phyloP scores from a whole-genome alignment of 768 basidiomycete species.

The Rhodosporidiobolus sp. region DNA sequence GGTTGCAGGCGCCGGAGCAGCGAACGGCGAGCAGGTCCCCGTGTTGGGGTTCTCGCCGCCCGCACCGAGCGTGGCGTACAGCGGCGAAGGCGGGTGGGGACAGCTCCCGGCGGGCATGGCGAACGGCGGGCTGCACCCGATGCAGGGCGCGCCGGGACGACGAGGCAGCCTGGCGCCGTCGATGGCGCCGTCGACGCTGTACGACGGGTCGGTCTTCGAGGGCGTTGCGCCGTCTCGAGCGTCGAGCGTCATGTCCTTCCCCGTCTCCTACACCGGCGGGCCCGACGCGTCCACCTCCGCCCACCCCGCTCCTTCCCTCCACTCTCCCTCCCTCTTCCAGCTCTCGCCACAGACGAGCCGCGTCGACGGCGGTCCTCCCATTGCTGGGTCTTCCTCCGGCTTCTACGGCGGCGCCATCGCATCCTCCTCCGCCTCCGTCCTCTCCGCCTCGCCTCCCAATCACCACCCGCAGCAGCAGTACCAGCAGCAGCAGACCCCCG shows the following conservation, averaged over 20 bases:
- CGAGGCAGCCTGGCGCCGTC: conserved; percentile 32
- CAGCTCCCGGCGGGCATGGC: no score
- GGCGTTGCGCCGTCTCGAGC: conserved; percentile 41
- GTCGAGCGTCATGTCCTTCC: conserved; percentile 41
- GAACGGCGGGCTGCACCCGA: conserved; percentile 13
- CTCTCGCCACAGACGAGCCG: conserved; percentile 33
- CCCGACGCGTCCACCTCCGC: conserved; percentile 1
- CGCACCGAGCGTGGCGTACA: conserved; percentile 7
- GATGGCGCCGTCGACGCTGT: conserved; percentile 44
- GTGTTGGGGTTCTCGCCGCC: conserved; percentile 16
- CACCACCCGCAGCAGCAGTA: neutral
- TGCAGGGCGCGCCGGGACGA: conserved; percentile 1
- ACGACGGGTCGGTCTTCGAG: conserved; percentile 48
- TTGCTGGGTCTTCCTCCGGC: conserved; percentile 7
- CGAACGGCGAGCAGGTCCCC: conserved; percentile 10
- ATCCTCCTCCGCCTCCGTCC: neutral
- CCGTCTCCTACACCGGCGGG: conserved; percentile 28
- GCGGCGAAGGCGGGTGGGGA: conserved; percentile 11
- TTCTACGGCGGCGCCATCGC: no score
- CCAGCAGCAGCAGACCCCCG: neutral
- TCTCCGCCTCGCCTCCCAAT: neutral
- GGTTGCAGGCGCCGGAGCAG: neutral
- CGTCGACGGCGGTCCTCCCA: conserved; percentile 20
- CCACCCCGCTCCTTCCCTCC: neutral
- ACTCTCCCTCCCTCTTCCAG: conserved; percentile 2